A percentile compares a stretch with the other conserved stretches of the same genome.
These are phyloP conservation scores for Protomyces arabidopsidicola DNA, from an alignment of 1,139 yeast species.

Conservation along the genomic window DNA sequence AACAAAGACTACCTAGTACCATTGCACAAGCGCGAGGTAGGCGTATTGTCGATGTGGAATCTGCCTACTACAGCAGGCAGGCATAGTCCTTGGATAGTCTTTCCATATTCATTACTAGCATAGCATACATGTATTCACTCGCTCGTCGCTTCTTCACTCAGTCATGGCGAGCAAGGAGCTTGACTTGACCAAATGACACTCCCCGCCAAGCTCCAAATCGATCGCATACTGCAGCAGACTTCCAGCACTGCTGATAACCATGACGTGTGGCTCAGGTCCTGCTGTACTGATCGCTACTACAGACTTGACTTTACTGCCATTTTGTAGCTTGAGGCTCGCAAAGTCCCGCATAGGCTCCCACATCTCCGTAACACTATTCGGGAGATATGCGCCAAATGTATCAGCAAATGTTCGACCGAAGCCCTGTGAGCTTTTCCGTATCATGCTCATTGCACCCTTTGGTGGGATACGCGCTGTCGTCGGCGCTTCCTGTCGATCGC, in stretches of 20 bases:
- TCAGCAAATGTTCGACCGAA: constrained; percentile 76
- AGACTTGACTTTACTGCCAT: constrained; percentile 41
- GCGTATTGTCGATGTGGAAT: constrained; percentile 87
- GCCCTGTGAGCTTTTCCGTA: constrained; percentile 53
- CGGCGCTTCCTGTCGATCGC: constrained; percentile 20
- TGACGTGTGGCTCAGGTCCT: constrained; percentile 53
- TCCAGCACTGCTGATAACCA: constrained; percentile 86
- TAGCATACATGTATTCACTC: background rate
- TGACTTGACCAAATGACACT: constrained; percentile 74
- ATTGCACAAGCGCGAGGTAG: constrained; percentile 91
- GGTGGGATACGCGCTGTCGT: background rate
- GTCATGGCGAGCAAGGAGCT: constrained; percentile 38
- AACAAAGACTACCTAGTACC: constrained; percentile 76
- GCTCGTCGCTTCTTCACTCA: background rate
- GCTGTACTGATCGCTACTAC: constrained; percentile 44
- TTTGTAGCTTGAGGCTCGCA: constrained; percentile 82
- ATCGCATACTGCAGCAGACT: constrained; percentile 77
- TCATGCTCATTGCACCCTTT: constrained; percentile 27
- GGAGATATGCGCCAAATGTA: constrained; percentile 80
- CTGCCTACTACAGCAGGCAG: constrained; percentile 55
- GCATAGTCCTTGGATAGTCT: background rate
- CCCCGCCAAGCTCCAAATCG: constrained; percentile 89
- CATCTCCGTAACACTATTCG: constrained; percentile 76
- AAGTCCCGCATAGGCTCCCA: constrained; percentile 84
- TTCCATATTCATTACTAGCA: background rate